A percentile compares a stretch with the other conserved stretches of the same genome.
Evolutionary conservation across 2,329 filamentous ascomycete species (phyloP).

Genomic region (Neofusicoccum sp.): DNA sequence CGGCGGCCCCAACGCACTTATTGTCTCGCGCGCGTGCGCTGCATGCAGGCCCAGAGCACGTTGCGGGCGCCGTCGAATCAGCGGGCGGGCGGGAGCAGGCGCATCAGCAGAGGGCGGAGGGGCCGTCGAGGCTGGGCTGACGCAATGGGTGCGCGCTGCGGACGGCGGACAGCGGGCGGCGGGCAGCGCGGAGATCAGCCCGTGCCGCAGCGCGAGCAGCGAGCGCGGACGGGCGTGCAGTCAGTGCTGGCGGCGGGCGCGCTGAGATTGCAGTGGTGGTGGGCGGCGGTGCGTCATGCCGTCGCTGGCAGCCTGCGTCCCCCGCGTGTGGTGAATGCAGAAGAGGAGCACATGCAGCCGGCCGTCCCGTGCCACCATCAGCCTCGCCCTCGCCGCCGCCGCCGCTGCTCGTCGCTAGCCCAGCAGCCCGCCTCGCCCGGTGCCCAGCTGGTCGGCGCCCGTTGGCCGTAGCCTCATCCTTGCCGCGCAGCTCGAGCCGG

Average conservation of each 20-base stretch:
- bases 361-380: conserved; percentile 6
- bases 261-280: conserved; percentile 4
- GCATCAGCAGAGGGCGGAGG: not conserved
- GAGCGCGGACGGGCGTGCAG: not conserved
- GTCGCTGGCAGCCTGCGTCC: not conserved
- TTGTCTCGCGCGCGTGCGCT: not conserved
- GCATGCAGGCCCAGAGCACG: not conserved
- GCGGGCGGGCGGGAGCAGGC: not conserved
- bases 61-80: not conserved
- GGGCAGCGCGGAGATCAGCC: conserved; percentile 5
- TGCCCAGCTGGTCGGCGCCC: not conserved
- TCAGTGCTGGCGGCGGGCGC: not conserved
- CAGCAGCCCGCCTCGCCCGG: not conserved
- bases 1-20: not conserved
- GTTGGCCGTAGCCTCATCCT: conserved; percentile 7
- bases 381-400: not conserved
- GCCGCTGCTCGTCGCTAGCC: too few species aligned
- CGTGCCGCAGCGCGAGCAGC: not conserved
- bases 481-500: not conserved
- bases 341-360: conserved; percentile 6
- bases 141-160: not conserved
- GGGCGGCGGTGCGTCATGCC: not conserved
- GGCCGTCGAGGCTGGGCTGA: not conserved
- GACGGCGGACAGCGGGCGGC: not conserved
- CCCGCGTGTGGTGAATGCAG: not conserved